Base-by-base conservation (phyloP, 2,329 filamentous ascomycete species). In the Gyromitra esculenta region DNA sequence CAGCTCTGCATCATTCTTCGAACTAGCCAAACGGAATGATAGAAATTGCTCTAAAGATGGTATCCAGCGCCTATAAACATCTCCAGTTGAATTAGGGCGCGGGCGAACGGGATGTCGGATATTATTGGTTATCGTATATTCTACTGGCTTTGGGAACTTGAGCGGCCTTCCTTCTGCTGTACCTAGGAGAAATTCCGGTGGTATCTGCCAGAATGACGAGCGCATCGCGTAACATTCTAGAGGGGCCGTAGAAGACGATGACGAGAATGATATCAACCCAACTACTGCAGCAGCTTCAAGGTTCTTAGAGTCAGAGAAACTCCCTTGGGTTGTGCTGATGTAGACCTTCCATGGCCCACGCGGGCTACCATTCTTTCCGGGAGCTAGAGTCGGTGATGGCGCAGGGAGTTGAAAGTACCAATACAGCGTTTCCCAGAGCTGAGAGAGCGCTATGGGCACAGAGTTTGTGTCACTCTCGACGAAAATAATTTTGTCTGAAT, bases 141-240 rank as follows among this genome's bases (percentile, higher is more conserved):
- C 92, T 7, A 93, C 85, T 0, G 96, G 93, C 1, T 91, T 87
- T 0, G 94, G 94, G 1, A 94, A 67, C 37, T 11, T 75, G 57
- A 37, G 71, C 21, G 59, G 74, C 69, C 66, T 65, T 67, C 35
- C 18, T 15, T 15, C 74, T 54, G 25, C 65, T 48, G 37, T n/a
- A 48, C 76, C 69, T 21, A 76, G 45, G 1, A 56, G 98, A 65
- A 97, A 87, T 5, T 93, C 89, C 0, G 92, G 89, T 54, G 96
- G 93, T 1, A 96, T 87, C 84, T 98, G 96, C 96, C 96, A 99
- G 84, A 97, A 99, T 81, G 90, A 90, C 77, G 89, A 87, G 52
- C 90, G 88, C 73, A 91, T 92, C 54, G 94, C 91, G 37, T 77
- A 77, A 82, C 96, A 97, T 37, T 87, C 86, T 92, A 56, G 92